phyloP scores from a whole-genome alignment of 768 basidiomycete genomes.

The Porpolomopsis calyptriformis region DNA sequence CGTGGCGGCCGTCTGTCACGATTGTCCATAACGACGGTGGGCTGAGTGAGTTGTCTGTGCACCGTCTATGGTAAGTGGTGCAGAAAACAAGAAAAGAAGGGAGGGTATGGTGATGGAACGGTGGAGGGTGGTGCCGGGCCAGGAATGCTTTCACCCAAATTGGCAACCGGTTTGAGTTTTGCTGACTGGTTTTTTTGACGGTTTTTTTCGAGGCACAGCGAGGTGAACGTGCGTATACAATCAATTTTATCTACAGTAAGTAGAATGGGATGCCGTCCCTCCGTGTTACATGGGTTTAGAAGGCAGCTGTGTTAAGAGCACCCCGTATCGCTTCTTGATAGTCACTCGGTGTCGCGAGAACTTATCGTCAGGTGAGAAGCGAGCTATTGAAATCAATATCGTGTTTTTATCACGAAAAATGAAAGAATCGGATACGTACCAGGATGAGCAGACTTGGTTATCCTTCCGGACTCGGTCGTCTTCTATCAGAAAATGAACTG shows the following conservation, averaged over 20 bases:
- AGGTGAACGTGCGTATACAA: too few relatives aligned
- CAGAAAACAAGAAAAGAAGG: background rate
- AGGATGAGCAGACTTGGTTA: conserved; percentile 95
- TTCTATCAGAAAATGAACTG: conserved; percentile 47
- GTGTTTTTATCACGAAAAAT: background rate
- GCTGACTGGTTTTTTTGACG: too few relatives aligned
- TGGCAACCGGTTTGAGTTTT: background rate
- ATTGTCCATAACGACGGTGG: conserved; percentile 25
- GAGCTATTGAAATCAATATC: conserved; percentile 41
- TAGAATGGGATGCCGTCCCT: background rate
- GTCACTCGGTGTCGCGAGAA: conserved; percentile 97
- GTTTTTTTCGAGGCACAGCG: too few relatives aligned
- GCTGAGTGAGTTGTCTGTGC: too few relatives aligned
- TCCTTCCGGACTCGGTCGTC: conserved; percentile 64
- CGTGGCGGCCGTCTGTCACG: conserved; percentile 46
- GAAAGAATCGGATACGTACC: conserved; percentile 39
- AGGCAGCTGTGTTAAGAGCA: conserved; percentile 85
- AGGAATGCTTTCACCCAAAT: background rate
- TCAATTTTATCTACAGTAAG: too few relatives aligned
- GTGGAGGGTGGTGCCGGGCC: background rate
- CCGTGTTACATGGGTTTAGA: conserved; percentile 68
- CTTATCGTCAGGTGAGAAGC: conserved; percentile 99
- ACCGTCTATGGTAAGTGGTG: background rate
- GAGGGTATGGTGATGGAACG: background rate
- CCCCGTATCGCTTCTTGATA: conserved; percentile 85